Conservation (phyloP, 2,329 filamentous ascomycete species). For the Fusarium devonianum region DNA sequence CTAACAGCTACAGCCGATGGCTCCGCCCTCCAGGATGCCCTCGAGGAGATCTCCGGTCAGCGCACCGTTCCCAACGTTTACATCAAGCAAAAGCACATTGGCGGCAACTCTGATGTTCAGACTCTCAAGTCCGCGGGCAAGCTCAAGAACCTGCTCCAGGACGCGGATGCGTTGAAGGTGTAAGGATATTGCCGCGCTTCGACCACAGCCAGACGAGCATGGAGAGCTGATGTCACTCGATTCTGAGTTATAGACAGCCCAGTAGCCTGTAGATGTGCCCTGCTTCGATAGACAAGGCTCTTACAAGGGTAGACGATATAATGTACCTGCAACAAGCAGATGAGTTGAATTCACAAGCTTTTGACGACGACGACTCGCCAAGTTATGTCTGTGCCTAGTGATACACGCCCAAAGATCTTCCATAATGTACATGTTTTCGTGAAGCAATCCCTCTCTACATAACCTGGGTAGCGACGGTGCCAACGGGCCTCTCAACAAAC, state of each 20-base stretch:
- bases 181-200: too few species aligned
- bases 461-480: slow-evolving; percentile 84
- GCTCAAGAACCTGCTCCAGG: slow-evolving; percentile 51
- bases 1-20: slow-evolving; percentile 73
- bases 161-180: slow-evolving; percentile 53
- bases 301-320: too few species aligned
- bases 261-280: too few species aligned
- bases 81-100: slow-evolving; percentile 90
- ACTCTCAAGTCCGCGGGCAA: slow-evolving; percentile 58
- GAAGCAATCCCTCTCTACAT: slow-evolving; percentile 43
- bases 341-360: slow-evolving; percentile 29
- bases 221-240: slow-evolving; percentile 31
- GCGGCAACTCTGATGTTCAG: slow-evolving; percentile 89
- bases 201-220: slow-evolving; percentile 12
- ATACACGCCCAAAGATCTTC: slow-evolving; percentile 29
- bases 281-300: too few species aligned
- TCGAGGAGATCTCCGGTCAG: slow-evolving; percentile 82
- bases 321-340: slow-evolving; percentile 10
- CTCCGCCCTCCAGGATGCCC: slow-evolving; percentile 79
- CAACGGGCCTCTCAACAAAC: slow-evolving; percentile 86
- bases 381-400: slow-evolving; percentile 32
- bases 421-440: slow-evolving; percentile 33
- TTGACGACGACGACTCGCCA: slow-evolving; percentile 10
- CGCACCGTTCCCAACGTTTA: slow-evolving; percentile 95
- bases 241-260: slow-evolving; percentile 35